Evolutionary conservation across 306 rosid species (phyloP).

Genomic region (Neltuma alba): DNA sequence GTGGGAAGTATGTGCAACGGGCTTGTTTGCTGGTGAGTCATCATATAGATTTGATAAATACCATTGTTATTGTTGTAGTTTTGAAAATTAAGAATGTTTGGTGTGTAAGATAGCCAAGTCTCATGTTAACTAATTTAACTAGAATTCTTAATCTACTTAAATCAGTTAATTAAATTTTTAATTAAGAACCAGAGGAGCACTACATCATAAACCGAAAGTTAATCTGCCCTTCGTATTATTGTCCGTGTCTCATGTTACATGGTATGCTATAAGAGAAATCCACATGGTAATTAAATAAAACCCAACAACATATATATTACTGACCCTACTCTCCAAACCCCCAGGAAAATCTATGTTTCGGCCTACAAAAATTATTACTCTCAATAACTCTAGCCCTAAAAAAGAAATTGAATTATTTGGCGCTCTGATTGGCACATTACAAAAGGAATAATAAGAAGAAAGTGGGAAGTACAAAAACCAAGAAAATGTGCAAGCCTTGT

Average conservation of each 20-base stretch:
- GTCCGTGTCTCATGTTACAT: background rate
- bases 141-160: too few species aligned
- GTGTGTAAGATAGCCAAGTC: background rate
- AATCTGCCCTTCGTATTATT: background rate
- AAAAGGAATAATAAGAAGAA: slow-evolving; percentile 50
- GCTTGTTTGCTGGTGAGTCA: background rate
- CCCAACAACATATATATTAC: slow-evolving; percentile 15
- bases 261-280: background rate
- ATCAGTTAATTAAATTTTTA: too few species aligned
- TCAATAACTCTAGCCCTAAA: slow-evolving; percentile 15
- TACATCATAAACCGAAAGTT: background rate
- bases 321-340: background rate
- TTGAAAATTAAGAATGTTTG: background rate
- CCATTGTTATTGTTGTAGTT: background rate
- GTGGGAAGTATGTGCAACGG: background rate
- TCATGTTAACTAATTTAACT: too few species aligned
- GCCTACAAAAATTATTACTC: slow-evolving; percentile 3
- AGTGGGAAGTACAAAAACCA: slow-evolving; percentile 45
- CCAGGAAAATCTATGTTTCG: background rate
- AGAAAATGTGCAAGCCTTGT: slow-evolving; percentile 36
- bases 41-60: background rate
- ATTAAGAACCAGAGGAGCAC: too few species aligned
- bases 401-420: slow-evolving; percentile 33
- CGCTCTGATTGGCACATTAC: slow-evolving; percentile 41
- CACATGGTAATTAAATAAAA: slow-evolving; percentile 27